These are phyloP conservation scores for Silybum marianum DNA, from an alignment of 129 eudicot genomes.

Conservation along the genomic window DNA sequence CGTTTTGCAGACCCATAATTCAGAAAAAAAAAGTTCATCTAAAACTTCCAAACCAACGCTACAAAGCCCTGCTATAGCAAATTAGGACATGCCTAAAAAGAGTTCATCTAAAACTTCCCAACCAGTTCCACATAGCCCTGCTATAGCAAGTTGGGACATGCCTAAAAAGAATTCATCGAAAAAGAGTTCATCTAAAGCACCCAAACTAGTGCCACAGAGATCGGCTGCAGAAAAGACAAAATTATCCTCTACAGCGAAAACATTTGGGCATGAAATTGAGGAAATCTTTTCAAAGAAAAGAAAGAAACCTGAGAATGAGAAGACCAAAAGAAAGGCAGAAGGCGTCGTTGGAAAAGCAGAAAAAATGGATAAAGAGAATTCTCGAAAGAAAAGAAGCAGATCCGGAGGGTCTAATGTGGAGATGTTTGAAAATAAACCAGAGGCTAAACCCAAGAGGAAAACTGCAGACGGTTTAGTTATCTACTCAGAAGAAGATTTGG, in stretches of 20 bases:
- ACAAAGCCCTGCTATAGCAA: conserved; percentile 29
- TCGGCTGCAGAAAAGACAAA: conserved; percentile 32
- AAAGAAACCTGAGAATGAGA: conserved; percentile 46
- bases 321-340: conserved; percentile 26
- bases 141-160: conserved; percentile 35
- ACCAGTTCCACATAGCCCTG: conserved; percentile 21
- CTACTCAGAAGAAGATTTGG: conserved; percentile 83
- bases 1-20: conserved; percentile 17
- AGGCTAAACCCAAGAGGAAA: conserved; percentile 51
- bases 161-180: conserved; percentile 46
- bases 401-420: conserved; percentile 41
- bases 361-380: conserved; percentile 30
- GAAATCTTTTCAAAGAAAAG: conserved; percentile 80
- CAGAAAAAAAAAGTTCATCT: conserved; percentile 40
- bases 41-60: conserved; percentile 26
- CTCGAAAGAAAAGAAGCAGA: conserved; percentile 14
- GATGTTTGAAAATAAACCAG: conserved; percentile 35
- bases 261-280: conserved; percentile 60
- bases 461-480: conserved; percentile 69
- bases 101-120: conserved; percentile 34
- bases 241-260: conserved; percentile 29
- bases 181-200: conserved; percentile 29
- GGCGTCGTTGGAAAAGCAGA: conserved; percentile 8
- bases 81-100: conserved; percentile 45
- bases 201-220: conserved; percentile 16